Base-by-base conservation (phyloP, 2,329 filamentous ascomycete species). In the Cadophora malorum region DNA sequence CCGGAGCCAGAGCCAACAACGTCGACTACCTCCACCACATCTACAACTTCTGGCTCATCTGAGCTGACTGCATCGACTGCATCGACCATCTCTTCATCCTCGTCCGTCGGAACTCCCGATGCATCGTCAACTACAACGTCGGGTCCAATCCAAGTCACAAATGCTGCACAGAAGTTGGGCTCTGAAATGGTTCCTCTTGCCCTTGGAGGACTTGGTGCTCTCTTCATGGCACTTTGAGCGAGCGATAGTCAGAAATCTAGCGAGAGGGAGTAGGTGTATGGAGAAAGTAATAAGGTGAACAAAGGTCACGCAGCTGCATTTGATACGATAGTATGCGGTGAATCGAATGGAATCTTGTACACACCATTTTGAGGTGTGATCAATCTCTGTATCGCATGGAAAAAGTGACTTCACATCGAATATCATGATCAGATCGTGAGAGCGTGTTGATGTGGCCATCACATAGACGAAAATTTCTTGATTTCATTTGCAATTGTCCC, bases 161-260 rank as follows among this genome's bases (percentile, higher is more conserved):
- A 58, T 14, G 50, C 52, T n/a, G 63, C 63, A 3, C 16, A 16
- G 21, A 64, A 58, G 52, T 21, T 58, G 7, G 63, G 63, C 3
- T 45, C 50, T 47, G 63, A 49, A 23, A 19, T 14, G 35, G 23
- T 49, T 16, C 23, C 25, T 14, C 35, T 64, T 38, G 52, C 50
- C 1, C 52, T 56, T 64, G 63, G 62, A 55, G 62, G 63, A 56
- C 35, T 64, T 19, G 38, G 63, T 23, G 52, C 35, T 21, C 35
- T 64, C 38, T 12, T 50, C 56, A 83, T 66, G 58, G 25, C 25
- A 10, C 31, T 56, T 31, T 62, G 14, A 66, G 38, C 35, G 19
- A 19, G 19, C 2, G 9, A 7, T 16, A 2, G 16, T 9, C 8
- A 41, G 10, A 25, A 5, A 19, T n/a, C 12, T 19, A 21, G 21